A percentile compares a stretch with the other conserved stretches of the same genome.
Evolutionary conservation across 768 basidiomycete genomes (phyloP).

Genomic region (Sarcodon aspratus): DNA sequence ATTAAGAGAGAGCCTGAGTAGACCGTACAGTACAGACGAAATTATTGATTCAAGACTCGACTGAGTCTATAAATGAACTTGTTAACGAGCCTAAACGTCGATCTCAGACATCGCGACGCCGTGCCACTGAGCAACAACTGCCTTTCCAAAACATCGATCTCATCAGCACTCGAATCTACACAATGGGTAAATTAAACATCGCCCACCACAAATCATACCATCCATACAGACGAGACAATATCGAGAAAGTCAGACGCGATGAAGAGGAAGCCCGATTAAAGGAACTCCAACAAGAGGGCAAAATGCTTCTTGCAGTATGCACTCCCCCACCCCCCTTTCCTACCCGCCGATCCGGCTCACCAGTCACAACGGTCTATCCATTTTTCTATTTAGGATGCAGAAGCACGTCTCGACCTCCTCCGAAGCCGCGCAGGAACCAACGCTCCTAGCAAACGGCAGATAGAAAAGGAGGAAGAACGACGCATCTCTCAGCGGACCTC

Average conservation of each 20-base stretch:
- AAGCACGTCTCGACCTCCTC: constrained; percentile 60
- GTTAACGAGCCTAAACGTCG: not conserved
- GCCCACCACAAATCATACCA: constrained; percentile 90
- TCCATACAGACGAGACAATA: constrained; percentile 76
- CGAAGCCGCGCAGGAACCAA: constrained; percentile 46
- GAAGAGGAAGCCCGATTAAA: constrained; percentile 66
- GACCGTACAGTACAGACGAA: too few species aligned
- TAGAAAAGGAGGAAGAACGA: constrained; percentile 4
- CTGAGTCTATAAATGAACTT: too few species aligned
- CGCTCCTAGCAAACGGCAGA: constrained; percentile 3
- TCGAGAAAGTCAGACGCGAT: constrained; percentile 68
- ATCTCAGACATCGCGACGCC: not conserved
- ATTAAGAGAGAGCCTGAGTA: too few species aligned
- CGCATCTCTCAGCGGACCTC: not conserved
- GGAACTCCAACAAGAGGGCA: constrained; percentile 60
- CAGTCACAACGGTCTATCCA: not conserved
- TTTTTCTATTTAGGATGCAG: constrained; percentile 47
- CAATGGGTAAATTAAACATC: constrained; percentile 80
- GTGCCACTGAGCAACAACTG: not conserved
- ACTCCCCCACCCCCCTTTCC: not conserved
- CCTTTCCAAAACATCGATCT: not conserved
- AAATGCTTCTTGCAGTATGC: constrained; percentile 61
- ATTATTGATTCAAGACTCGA: too few species aligned
- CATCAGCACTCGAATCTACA: not conserved
- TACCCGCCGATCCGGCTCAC: not conserved